phyloP scores from a whole-genome alignment of 2,329 filamentous ascomycete genomes.

The Endocalyx cinctus region DNA sequence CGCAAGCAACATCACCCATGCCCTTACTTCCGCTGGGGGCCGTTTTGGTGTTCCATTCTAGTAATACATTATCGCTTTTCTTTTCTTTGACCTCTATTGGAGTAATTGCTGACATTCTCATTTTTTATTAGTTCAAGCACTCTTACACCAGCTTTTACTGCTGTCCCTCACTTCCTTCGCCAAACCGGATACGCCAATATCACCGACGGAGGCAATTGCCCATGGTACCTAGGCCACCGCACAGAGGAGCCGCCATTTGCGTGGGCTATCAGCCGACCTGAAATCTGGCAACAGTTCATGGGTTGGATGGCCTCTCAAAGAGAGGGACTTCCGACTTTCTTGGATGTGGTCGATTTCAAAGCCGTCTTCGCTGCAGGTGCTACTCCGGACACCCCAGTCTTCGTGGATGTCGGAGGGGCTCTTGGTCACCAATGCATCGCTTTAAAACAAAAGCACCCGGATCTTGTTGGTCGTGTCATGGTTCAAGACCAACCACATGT shows the following conservation, averaged over 20 bases:
- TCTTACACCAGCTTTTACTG: constrained; percentile 8
- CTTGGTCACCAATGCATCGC: constrained; percentile 16
- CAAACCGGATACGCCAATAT: constrained; percentile 11
- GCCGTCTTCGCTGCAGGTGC: constrained; percentile 9
- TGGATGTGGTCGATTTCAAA: constrained; percentile 13
- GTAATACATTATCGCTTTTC: too few relatives aligned
- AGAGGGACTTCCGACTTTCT: constrained; percentile 10
- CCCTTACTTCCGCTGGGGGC: constrained; percentile 9
- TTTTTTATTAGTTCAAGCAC: too few relatives aligned
- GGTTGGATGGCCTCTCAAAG: constrained; percentile 15
- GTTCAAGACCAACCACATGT: constrained; percentile 14
- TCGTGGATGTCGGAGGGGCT: constrained; percentile 18
- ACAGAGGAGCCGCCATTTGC: constrained; percentile 6
- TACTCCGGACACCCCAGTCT: constrained; percentile 7
- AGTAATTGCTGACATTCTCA: too few relatives aligned
- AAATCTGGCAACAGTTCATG: constrained; percentile 9
- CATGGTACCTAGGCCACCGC: constrained; percentile 10
- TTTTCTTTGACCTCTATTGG: too few relatives aligned
- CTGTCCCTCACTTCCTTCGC: constrained; percentile 13
- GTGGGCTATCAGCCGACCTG: constrained; percentile 13
- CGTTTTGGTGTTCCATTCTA: constrained; percentile 10
- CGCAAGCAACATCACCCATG: constrained; percentile 16
- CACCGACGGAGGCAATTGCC: constrained; percentile 3
- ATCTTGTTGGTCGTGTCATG: constrained; percentile 13
- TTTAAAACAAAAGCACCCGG: constrained; percentile 9